These are phyloP conservation scores for Leccinum arenicola DNA, from an alignment of 768 basidiomycete genomes.

Conservation along the genomic window DNA sequence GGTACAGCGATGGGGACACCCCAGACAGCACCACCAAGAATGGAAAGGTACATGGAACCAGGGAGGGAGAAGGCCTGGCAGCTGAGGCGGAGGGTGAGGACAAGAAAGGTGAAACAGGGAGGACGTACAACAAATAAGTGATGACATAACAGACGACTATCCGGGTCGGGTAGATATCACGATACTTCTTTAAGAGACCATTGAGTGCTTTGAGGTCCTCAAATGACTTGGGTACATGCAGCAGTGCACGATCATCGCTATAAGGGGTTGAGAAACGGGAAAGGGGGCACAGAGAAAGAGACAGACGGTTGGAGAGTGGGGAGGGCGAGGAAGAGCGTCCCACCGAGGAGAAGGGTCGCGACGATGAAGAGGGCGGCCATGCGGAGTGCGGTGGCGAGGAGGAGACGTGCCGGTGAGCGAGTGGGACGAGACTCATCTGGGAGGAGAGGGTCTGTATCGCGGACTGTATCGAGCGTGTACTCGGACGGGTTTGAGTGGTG, in stretches of 20 bases:
- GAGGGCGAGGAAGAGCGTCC: slow-evolving; percentile 76
- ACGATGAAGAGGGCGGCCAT: slow-evolving; percentile 75
- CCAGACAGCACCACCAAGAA: slow-evolving; percentile 95
- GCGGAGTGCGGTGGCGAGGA: slow-evolving; percentile 81
- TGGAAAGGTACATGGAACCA: slow-evolving; percentile 97
- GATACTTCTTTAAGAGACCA: slow-evolving; percentile 84
- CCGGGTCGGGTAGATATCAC: slow-evolving; percentile 81
- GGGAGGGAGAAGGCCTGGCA: slow-evolving; percentile 96
- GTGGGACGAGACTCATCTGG: slow-evolving; percentile 29
- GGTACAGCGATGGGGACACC: slow-evolving; percentile 83
- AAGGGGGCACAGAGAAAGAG: not conserved
- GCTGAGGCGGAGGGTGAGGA: slow-evolving; percentile 40
- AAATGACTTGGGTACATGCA: slow-evolving; percentile 88
- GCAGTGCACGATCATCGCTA: slow-evolving; percentile 70
- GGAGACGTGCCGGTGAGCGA: slow-evolving; percentile 50
- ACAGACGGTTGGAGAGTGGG: slow-evolving; percentile 78
- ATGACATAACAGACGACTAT: slow-evolving; percentile 85
- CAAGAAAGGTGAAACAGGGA: not conserved
- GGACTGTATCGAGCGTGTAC: slow-evolving; percentile 68
- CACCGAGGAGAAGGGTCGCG: slow-evolving; percentile 67
- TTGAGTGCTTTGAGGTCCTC: slow-evolving; percentile 84
- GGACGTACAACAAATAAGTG: slow-evolving; percentile 87
- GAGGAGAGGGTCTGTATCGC: slow-evolving; percentile 30
- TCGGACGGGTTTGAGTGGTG: slow-evolving; percentile 39
- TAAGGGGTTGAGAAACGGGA: slow-evolving; percentile 7